Base-by-base conservation (phyloP, 345 rosid genomes). In the Salix brachista region DNA sequence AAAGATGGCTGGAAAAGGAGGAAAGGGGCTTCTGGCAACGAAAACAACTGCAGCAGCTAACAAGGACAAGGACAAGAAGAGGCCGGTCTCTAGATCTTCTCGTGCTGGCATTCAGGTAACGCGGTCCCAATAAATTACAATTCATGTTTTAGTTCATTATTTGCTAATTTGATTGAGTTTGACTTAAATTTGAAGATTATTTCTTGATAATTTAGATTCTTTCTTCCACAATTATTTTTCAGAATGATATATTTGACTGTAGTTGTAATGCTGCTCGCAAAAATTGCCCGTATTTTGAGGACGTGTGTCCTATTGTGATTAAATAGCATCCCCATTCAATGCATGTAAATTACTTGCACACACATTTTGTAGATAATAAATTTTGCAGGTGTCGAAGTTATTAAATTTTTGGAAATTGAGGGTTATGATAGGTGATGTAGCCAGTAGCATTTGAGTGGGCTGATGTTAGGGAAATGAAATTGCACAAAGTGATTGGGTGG, bases 31-130 rank as follows among this genome's bases (percentile, higher is more conserved):
- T 54, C 69, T 89, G 62, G 92, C 94, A 5, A 84, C 91, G 8
- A 94, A 94, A 83, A 94, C 98, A 37, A 89, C 90, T 8, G 92
- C 96, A 5, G 90, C 96, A 5, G 90, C 90, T 44, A 92, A 84
- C 89, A 94, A 92, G 86, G 98, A 89, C 46, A 90, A 91, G 75
- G 93, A 88, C 79, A 94, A 94, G 98, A 94, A 94, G 89, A 85
- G 87, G 65, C 89, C 97, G 2, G 73, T 85, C 74, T 91, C 98
- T 74, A 90, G 98, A 48, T 94, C 98, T 34, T 82, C 98, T 71
- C 98, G 98, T 69, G 97, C 98, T 5, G 98, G 98, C 9, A 92
- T 94, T 72, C 97, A 92, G 94, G 98, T 94, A 44, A 80, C 3
- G 1, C 17, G 0, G 0, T 10, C 64, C 4, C 16, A 58, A 58